Base-by-base conservation (phyloP, 192 early-diverging fungal species). In the Backusella psychrophila region DNA sequence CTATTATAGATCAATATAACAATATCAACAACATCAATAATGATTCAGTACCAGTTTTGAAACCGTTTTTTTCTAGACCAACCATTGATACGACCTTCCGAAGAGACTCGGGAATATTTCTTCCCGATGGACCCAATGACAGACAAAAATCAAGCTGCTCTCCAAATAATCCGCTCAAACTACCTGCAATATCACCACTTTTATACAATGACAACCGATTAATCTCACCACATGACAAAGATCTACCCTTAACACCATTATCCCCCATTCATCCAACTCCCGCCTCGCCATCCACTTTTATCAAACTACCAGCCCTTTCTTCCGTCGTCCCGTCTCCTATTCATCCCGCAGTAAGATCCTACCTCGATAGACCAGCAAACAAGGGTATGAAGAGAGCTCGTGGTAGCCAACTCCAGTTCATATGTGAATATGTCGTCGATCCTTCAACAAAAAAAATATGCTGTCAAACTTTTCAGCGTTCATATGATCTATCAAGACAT, bases 401-500 rank as follows among this genome's bases (percentile, higher is more conserved):
- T 69, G 34, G 17, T 19, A 69, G n/a, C 0, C 67, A 69, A n/a
- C 67, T 35, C n/a, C 46, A 69, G 38, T 78, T 74, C 69, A 42
- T 76, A 21, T 79, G 81, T 29, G 56, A 71, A 31, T 71, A 78
- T 36, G 56, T 73, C 19, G 67, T 80, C 9, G 78, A 82, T 67
- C 75, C 56, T 15, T 5, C 38, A 11, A 76, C 74, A 29, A 67
- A 75, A 8, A 63, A 59, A 19, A 69, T 49, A 14, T 82, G 81
- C 70, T 70, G 72, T 33, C 75, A 78, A 42, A 72, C 81, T 21
- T 82, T 82, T 34, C 70, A 68, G 42, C 81, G 81, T 36, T 72
- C 77, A n/a, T 82, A 82, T 52, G 81, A 82, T 46, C 23, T 82
- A 19, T 73, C 77, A 26, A 78, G 81, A 19, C 81, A 82, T 73